Conservation (phyloP, 306 rosid genomes). For the Glycine soja region DNA sequence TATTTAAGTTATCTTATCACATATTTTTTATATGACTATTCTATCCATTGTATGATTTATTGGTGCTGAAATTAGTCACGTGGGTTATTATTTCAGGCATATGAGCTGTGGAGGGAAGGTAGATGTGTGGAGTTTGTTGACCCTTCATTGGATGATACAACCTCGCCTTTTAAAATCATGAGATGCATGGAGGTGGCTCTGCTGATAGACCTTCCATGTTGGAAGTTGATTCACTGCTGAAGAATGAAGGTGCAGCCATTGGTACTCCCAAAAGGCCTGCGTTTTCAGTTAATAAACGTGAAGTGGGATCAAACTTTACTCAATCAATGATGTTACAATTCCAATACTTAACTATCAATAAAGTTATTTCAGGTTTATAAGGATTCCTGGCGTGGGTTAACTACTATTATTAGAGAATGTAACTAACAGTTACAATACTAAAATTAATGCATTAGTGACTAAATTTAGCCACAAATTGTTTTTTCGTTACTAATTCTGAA, state of each 20-base stretch:
- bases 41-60: conserved; percentile 10
- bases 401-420: too few species aligned
- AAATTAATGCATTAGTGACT: too few species aligned
- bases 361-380: too few species aligned
- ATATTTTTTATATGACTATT: neutral
- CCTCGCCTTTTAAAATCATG: conserved; percentile 52
- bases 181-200: conserved; percentile 73
- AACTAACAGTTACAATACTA: too few species aligned
- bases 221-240: conserved; percentile 65
- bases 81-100: conserved; percentile 52
- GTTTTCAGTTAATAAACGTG: conserved; percentile 46
- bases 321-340: conserved; percentile 56
- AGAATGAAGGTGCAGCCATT: conserved; percentile 50
- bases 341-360: too few species aligned
- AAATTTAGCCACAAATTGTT: too few species aligned
- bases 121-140: conserved; percentile 60
- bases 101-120: conserved; percentile 60
- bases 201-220: conserved; percentile 71
- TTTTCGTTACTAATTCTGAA: too few species aligned
- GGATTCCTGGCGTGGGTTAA: too few species aligned
- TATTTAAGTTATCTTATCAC: conserved; percentile 51
- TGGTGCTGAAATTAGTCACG: too few species aligned
- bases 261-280: conserved; percentile 56
- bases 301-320: conserved; percentile 34
- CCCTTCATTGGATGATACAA: conserved; percentile 60